Percentiles rank a stretch among this genome's conserved stretches.
Conservation (phyloP, 371 early-diverging fungal genomes). For the Mucor indicus region DNA sequence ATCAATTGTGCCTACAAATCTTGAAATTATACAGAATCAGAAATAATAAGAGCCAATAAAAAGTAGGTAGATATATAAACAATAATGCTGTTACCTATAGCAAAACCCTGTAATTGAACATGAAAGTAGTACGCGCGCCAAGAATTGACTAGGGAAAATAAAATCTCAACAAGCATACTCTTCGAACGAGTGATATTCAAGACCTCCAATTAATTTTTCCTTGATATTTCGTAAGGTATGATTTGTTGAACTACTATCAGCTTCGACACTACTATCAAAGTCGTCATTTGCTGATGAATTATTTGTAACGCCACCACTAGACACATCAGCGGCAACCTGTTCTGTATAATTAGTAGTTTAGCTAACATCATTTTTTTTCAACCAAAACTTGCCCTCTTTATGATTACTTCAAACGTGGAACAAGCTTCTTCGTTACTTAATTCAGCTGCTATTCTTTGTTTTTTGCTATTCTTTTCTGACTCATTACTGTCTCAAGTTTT, state of each 20-base stretch:
- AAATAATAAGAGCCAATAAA: too few species aligned
- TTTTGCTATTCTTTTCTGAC: slow-evolving; percentile 11
- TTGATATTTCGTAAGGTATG: slow-evolving; percentile 9
- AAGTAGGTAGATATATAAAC: too few species aligned
- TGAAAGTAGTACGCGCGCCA: too few species aligned
- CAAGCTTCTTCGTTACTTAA: slow-evolving; percentile 14
- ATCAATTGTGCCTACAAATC: too few species aligned
- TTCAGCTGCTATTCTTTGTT: slow-evolving; percentile 14
- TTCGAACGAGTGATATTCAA: slow-evolving; percentile 6
- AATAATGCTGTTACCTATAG: too few species aligned
- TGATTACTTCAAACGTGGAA: slow-evolving; percentile 11
- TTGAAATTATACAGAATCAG: too few species aligned
- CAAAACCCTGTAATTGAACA: too few species aligned
- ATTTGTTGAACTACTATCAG: slow-evolving; percentile 7
- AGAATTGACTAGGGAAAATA: too few species aligned
- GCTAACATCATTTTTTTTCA: slow-evolving; percentile 8
- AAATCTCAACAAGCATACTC: slow-evolving; percentile 15
- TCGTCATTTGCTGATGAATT: slow-evolving; percentile 7
- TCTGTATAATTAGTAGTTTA: slow-evolving; percentile 11
- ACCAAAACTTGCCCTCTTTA: slow-evolving; percentile 12
- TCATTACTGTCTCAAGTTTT: slow-evolving; percentile 5
- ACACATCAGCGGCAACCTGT: slow-evolving; percentile 8
- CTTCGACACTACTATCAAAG: slow-evolving; percentile 9
- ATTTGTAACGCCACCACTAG: background rate
- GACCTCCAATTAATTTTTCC: slow-evolving; percentile 11